Evolutionary conservation across 129 eudicot genomes (phyloP).

Genomic region (Pittosporum tobira): DNA sequence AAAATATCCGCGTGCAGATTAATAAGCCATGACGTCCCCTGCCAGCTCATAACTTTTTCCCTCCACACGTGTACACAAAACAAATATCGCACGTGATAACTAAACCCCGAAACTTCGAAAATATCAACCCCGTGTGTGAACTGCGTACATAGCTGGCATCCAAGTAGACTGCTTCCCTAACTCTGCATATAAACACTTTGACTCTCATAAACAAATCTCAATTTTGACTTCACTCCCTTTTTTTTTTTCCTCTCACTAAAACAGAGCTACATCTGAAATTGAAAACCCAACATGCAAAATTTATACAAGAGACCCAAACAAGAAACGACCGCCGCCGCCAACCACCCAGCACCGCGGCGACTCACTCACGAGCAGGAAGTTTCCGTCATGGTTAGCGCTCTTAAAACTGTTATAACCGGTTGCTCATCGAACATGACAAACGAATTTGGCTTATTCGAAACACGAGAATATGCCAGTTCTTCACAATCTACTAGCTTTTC

Average conservation of each 20-base stretch:
- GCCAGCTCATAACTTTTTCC: background rate
- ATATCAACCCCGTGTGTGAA: constrained; percentile 29
- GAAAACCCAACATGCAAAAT: constrained; percentile 36
- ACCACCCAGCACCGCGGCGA: constrained; percentile 17
- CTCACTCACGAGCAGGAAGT: constrained; percentile 48
- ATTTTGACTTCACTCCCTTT: background rate
- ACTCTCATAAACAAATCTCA: too few relatives aligned
- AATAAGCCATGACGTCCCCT: background rate
- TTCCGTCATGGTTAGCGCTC: constrained; percentile 44
- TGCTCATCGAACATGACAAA: constrained; percentile 7
- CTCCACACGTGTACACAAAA: background rate
- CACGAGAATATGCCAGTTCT: background rate
- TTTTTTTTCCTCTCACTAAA: background rate
- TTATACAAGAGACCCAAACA: constrained; percentile 13
- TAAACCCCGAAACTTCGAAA: too few relatives aligned
- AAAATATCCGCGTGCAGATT: background rate
- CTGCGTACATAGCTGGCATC: constrained; percentile 35
- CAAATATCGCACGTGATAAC: background rate
- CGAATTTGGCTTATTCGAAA: constrained; percentile 12
- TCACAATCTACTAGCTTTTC: background rate
- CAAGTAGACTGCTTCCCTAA: background rate
- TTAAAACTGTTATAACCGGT: constrained; percentile 49
- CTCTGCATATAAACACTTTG: constrained; percentile 4
- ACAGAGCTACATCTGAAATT: background rate
- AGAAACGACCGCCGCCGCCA: constrained; percentile 9